Evolutionary conservation across 2,329 filamentous ascomycete genomes (phyloP), one percentile per base, ranked within the genome.

Genomic region (Dactylellina cionopaga): DNA sequence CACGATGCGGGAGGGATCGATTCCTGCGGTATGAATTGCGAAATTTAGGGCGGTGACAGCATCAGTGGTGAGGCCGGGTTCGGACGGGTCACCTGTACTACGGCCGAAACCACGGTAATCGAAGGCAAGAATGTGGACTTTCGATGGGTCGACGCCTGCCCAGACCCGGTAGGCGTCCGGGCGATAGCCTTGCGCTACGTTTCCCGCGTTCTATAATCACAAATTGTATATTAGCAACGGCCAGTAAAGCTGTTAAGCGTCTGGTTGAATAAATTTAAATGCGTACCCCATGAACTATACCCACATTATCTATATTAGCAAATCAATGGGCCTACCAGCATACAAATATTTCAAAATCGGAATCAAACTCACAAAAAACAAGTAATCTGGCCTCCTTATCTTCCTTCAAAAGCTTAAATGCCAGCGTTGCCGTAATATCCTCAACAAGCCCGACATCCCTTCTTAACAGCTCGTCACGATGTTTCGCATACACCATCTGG

Each of bases 61-160:
- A 78, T 98, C 94, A 3, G 86, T 87, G 62, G 96, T 91, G 5
- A 98, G 82, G 0, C 94, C 94, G 33, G 85, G 82, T 81, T 98
- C 94, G 0, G 88, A 89, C 0, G 94, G 94, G 2, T 81, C 82
- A n/a, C 94, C 92, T 0, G 89, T 91, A 6, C 91, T 95, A 37
- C 87, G 85, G 0, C 92, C 93, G 76, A 92, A 97, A 5, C 93
- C 93, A 15, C 93, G 90, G 80, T 97, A 97, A 82, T 96, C 92
- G 77, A 96, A 88, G 37, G 92, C 87, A n/a, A 97, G 83, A 44
- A 96, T 86, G 78, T 97, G 93, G 60, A 92, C 87, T 63, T 85
- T 83, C 0, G 84, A 88, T 0, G 85, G 86, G 1, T 90, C 90
- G 1, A 89, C 87, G 56, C 90, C 86, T 2, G 92, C 87, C 41